Base-by-base conservation (phyloP, 495 filamentous ascomycete genomes). In the Penicillium parvum region DNA sequence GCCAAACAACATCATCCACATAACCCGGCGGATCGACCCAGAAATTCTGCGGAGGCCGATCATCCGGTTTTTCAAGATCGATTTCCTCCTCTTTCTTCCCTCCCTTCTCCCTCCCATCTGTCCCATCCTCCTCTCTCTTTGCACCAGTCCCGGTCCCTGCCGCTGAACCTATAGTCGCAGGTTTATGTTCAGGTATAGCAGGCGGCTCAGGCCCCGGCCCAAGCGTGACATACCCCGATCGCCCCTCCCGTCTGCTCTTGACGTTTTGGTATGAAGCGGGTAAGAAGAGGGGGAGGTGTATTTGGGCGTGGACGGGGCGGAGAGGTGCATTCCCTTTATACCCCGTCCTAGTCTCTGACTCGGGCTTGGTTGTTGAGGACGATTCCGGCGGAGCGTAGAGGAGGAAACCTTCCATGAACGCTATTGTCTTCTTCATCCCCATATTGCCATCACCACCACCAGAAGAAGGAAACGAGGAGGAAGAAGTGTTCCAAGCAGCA, bases 1-100 rank as follows among this genome's bases (percentile, higher is more conserved):
- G 90, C 92, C 92, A 98, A 3, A 98, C 92, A 42, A 98, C 76
- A 65, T 85, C 76, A 53, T 98, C 92, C 32, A 96, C 89, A 64
- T 96, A 98, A 0, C 87, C 90, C 1, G 85, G 86, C 2, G 92
- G 92, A 61, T 98, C 92, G 14, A 78, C 74, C 92, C 91, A 98
- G 68, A 95, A 96, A 11, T 90, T 90, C 60, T 81, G 78, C 7
- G 79, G 61, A 10, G 70, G 57, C 9, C 58, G 55, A 55, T 69
- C 64, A 55, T 65, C 64, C 33, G 68, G 64, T 2, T 29, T 53
- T 4, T 71, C 55, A 10, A 70, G 43, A 37, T 71, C 67, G 8
- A 73, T 50, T 19, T 58, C 55, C 11, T 15, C 40, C 8, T 43
- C 30, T 0, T 40, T 1, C 3, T 27, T 39, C 25, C 11, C 4